These are phyloP conservation scores for Potentilla sterilis DNA, from an alignment of 306 rosid species.

Conservation along the genomic window DNA sequence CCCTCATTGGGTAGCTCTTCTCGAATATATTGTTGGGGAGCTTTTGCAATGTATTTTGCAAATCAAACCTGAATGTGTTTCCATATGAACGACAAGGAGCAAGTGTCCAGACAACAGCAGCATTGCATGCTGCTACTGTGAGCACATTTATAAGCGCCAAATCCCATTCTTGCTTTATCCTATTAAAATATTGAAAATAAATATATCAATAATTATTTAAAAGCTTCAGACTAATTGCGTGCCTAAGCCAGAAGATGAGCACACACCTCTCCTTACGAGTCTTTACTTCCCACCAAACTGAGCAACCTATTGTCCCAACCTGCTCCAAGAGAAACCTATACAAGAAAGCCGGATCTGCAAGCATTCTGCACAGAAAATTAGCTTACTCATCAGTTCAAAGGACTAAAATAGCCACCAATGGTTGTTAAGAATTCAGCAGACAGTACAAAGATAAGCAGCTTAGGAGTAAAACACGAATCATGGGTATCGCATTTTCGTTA, in stretches of 20 bases:
- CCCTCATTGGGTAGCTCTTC: constrained; percentile 89
- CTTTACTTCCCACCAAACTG: constrained; percentile 93
- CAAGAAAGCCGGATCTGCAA: constrained; percentile 94
- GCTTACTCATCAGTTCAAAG: constrained; percentile 13
- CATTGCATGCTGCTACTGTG: constrained; percentile 94
- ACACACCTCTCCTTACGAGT: constrained; percentile 83
- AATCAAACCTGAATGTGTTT: constrained; percentile 82
- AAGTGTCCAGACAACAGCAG: constrained; percentile 95
- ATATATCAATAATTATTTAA: constrained; percentile 23
- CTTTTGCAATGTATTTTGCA: constrained; percentile 96
- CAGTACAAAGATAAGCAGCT: constrained; percentile 4
- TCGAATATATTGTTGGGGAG: constrained; percentile 98
- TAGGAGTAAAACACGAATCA: background rate
- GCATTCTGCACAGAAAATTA: constrained; percentile 63
- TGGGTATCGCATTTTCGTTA: background rate
- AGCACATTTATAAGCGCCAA: constrained; percentile 91
- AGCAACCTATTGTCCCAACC: constrained; percentile 73
- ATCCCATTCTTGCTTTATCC: constrained; percentile 99
- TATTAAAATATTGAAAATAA: constrained; percentile 32
- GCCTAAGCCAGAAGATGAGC: constrained; percentile 7
- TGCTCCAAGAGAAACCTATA: constrained; percentile 81
- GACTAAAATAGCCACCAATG: background rate
- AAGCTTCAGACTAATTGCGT: constrained; percentile 17
- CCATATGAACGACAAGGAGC: constrained; percentile 99
- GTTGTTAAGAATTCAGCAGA: constrained; percentile 19